Evolutionary conservation across 2,329 filamentous ascomycete genomes (phyloP), one percentile per base, ranked within the genome.

Genomic region (Diaporthe ilicicola): DNA sequence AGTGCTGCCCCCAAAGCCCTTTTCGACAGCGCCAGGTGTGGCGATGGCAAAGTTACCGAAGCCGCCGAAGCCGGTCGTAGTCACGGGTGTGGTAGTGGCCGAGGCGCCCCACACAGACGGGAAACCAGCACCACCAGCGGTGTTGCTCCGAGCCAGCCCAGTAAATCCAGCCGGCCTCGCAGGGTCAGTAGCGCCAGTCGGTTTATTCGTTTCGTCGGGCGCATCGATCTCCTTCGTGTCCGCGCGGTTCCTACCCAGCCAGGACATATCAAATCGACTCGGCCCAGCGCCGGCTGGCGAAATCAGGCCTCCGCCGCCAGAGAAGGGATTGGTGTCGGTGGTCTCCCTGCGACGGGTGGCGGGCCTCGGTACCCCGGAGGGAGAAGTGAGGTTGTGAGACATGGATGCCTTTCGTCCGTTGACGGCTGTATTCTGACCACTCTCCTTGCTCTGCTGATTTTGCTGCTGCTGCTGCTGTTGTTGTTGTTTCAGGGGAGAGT

Each of bases 401-500:
- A 97, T 82, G 0, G 95, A 98, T 19, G 91, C 86, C 83, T 97
- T 98, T 70, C 95, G 93, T 61, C 92, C 89, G 69, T 92, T 91
- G 13, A 87, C 77, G 13, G 86, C 86, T 79, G 88, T 80, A 81
- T 87, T 80, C 80, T 87, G 79, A 80, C 86, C 81, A 83, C 90
- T 84, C 51, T 89, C 87, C 76, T 91, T 90, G 72, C 93, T 95
- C 77, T 93, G 92, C 64, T 62, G 54, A 13, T 24, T 50, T 32
- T 64, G 64, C 37, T 71, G 89, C 24, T 93, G 93, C 4, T 62
- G 56, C 56, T 62, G 59, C 6, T 62, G 44, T 42, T 90, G 89
- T n/a, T 93, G 93, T 10, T 93, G 92, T 82, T 98, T 98, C 75
- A 98, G 85, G 42, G 94, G 93, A 44, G 96, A 98, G 81, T 98